These are phyloP conservation scores for Kuraishia molischiana DNA, from an alignment of 805 yeast genomes.

Conservation along the genomic window DNA sequence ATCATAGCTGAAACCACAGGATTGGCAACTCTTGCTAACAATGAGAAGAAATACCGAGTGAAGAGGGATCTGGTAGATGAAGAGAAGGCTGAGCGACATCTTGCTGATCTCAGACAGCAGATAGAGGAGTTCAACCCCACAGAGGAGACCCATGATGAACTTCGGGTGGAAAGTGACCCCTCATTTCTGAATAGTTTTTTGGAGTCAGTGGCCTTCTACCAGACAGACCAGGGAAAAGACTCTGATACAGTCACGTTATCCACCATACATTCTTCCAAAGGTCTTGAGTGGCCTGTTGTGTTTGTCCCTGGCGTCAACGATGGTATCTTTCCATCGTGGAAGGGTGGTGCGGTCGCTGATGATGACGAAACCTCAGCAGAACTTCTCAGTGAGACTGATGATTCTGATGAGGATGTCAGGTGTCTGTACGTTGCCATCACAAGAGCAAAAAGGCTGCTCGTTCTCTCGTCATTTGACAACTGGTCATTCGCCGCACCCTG, in stretches of 20 bases:
- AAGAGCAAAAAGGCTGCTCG: constrained; percentile 44
- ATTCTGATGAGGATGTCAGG: constrained; percentile 67
- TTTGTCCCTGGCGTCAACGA: constrained; percentile 68
- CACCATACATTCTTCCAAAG: constrained; percentile 89
- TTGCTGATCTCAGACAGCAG: constrained; percentile 18
- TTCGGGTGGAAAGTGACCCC: constrained; percentile 12
- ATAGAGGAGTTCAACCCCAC: constrained; percentile 13
- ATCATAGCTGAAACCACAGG: neutral
- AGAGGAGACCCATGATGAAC: constrained; percentile 11
- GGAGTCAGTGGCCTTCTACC: constrained; percentile 20
- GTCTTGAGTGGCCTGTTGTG: constrained; percentile 92
- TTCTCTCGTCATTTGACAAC: constrained; percentile 2
- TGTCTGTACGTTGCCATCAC: constrained; percentile 85
- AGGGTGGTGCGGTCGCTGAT: constrained; percentile 23
- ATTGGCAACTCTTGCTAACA: constrained; percentile 4
- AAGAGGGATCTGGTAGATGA: neutral
- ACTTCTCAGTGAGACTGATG: constrained; percentile 5
- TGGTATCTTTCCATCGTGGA: constrained; percentile 52
- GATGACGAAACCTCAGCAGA: constrained; percentile 17
- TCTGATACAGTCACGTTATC: constrained; percentile 34
- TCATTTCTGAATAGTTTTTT: constrained; percentile 18
- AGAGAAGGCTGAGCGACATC: constrained; percentile 5
- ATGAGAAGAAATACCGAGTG: neutral
- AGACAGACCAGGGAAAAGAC: constrained; percentile 4
- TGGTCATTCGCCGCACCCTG: no score